Conservation (phyloP, 352 stramenopile species). For the Aphanomyces astaci region DNA sequence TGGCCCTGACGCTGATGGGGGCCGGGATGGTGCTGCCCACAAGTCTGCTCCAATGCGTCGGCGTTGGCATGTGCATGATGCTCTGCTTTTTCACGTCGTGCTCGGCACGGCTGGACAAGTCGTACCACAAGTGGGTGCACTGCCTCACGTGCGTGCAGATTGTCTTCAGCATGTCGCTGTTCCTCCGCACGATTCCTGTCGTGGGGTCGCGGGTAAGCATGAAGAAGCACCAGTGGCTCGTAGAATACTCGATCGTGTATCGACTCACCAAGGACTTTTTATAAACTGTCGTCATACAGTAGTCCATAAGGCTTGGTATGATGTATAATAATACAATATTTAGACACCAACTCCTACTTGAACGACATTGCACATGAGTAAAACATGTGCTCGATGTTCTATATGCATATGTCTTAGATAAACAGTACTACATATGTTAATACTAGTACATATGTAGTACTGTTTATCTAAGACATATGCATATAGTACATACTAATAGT, state of each 20-base stretch:
- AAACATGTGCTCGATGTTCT: no score
- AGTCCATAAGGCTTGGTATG: no score
- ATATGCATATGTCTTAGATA: no score
- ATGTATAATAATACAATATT: no score
- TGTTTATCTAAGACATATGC: no score
- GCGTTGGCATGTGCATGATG: conserved; percentile 25
- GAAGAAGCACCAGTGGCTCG: conserved; percentile 71
- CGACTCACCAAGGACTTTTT: conserved; percentile 73
- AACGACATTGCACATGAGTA: no score
- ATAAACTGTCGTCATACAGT: no score
- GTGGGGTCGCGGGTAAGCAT: conserved; percentile 54
- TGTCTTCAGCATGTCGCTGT: conserved; percentile 77
- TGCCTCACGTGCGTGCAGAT: conserved; percentile 65
- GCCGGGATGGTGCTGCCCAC: background rate
- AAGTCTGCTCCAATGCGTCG: conserved; percentile 42
- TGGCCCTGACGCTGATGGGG: conserved; percentile 41
- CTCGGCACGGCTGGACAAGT: conserved; percentile 41
- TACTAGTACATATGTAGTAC: no score
- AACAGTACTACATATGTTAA: no score
- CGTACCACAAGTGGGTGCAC: conserved; percentile 63
- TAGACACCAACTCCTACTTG: no score
- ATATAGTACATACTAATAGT: no score
- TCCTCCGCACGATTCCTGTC: conserved; percentile 61
- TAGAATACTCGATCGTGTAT: conserved; percentile 77
- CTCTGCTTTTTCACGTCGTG: conserved; percentile 12